Evolutionary conservation across 202 grass and related monocot species (phyloP).

Genomic region (Zoysia matrella): DNA sequence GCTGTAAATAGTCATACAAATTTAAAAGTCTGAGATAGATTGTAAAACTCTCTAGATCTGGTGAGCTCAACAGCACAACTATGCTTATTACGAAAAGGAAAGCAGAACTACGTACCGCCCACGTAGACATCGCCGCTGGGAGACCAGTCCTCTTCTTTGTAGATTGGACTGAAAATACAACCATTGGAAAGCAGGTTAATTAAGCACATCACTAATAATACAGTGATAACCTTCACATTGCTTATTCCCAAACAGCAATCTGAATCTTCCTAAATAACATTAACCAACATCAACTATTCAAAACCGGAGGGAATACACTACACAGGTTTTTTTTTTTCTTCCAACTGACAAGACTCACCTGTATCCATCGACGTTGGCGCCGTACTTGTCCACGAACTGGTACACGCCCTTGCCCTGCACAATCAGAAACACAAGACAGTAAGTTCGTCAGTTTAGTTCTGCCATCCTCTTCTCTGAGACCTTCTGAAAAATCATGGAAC

Average conservation of each 20-base stretch:
- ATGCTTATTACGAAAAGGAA: neutral
- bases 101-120: conserved; percentile 63
- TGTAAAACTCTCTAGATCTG: neutral
- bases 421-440: neutral
- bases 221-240: neutral
- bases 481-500: neutral
- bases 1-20: neutral
- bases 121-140: conserved; percentile 76
- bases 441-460: neutral
- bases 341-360: too few relatives aligned
- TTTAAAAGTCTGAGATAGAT: neutral
- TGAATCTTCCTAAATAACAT: neutral
- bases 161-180: conserved; percentile 78
- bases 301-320: too few relatives aligned
- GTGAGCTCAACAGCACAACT: neutral
- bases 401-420: too few relatives aligned
- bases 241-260: neutral
- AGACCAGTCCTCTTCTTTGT: conserved; percentile 72
- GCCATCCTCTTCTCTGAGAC: conserved; percentile 7
- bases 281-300: too few relatives aligned
- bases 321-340: too few relatives aligned
- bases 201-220: neutral
- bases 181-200: neutral
- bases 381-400: too few relatives aligned
- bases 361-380: too few relatives aligned